Conservation (phyloP, 208 protist genomes). For the Histomonas meleagridis region DNA sequence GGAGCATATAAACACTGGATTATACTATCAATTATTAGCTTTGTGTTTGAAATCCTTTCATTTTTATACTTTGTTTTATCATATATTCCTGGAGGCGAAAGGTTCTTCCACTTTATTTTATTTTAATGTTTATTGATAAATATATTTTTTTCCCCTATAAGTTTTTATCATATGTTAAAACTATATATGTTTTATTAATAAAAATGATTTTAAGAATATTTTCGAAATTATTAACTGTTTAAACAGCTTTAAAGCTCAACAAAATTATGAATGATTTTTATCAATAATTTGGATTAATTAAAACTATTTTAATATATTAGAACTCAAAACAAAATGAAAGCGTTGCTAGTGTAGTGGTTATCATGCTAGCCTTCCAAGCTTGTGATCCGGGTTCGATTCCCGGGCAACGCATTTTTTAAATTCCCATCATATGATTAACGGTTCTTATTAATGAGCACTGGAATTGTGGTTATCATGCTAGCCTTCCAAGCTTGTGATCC, state of each 20-base stretch:
- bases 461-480: neutral
- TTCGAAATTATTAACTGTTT: too few species aligned
- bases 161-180: too few species aligned
- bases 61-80: neutral
- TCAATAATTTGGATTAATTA: too few species aligned
- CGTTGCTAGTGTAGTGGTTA: conserved; percentile 26
- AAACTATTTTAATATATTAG: too few species aligned
- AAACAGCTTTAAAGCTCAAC: too few species aligned
- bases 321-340: too few species aligned
- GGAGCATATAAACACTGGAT: neutral
- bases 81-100: conserved; percentile 7
- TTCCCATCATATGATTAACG: too few species aligned
- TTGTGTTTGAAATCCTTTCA: neutral
- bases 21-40: neutral
- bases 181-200: too few species aligned
- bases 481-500: neutral
- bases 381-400: conserved; percentile 28
- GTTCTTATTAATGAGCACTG: too few species aligned
- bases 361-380: conserved; percentile 24
- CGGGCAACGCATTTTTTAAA: conserved; percentile 8
- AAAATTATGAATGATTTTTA: too few species aligned
- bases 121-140: neutral
- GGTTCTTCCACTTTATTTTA: neutral
- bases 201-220: too few species aligned
- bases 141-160: neutral